These are phyloP conservation scores for Escovopsis sp. DNA, from an alignment of 2,329 filamentous ascomycete genomes.

Conservation along the genomic window DNA sequence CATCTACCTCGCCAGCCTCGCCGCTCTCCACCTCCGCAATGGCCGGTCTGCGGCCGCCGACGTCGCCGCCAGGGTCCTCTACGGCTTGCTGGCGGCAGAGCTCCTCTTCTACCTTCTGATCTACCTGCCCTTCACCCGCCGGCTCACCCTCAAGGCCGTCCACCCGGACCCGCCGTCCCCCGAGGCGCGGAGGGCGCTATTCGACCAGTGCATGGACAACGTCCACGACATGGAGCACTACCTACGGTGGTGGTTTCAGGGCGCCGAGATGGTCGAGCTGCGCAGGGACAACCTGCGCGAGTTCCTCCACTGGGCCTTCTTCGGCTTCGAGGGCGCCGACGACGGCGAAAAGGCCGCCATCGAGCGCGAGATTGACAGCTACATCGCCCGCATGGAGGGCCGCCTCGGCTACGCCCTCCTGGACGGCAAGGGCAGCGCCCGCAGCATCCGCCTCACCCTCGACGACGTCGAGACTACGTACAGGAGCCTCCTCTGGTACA, in stretches of 20 bases:
- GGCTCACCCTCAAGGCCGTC: slow-evolving; percentile 22
- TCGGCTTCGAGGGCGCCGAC: slow-evolving; percentile 26
- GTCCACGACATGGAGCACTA: slow-evolving; percentile 42
- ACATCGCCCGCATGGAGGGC: slow-evolving; percentile 37
- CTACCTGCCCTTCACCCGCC: slow-evolving; percentile 26
- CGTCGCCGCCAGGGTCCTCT: slow-evolving; percentile 8
- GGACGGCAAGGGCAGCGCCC: slow-evolving; percentile 39
- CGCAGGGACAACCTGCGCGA: slow-evolving; percentile 52
- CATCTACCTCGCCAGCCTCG: slow-evolving; percentile 20
- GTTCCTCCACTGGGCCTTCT: slow-evolving; percentile 54
- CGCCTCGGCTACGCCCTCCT: slow-evolving; percentile 35
- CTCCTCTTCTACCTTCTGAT: slow-evolving; percentile 26
- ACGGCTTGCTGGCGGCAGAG: slow-evolving; percentile 24
- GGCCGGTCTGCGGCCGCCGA: no score
- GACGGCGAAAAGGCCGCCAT: slow-evolving; percentile 6
- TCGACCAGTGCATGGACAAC: slow-evolving; percentile 39
- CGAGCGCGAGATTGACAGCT: slow-evolving; percentile 28
- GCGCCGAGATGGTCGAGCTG: slow-evolving; percentile 40
- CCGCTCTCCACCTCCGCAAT: slow-evolving; percentile 9
- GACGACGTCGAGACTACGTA: slow-evolving; percentile 47
- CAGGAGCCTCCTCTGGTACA: slow-evolving; percentile 50
- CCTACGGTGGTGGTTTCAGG: slow-evolving; percentile 51
- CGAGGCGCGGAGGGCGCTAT: slow-evolving; percentile 37
- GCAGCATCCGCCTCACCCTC: slow-evolving; percentile 48
- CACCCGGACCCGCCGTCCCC: slow-evolving; percentile 28